Conservation (phyloP, 495 filamentous ascomycete species). For the Penicillium silybi region DNA sequence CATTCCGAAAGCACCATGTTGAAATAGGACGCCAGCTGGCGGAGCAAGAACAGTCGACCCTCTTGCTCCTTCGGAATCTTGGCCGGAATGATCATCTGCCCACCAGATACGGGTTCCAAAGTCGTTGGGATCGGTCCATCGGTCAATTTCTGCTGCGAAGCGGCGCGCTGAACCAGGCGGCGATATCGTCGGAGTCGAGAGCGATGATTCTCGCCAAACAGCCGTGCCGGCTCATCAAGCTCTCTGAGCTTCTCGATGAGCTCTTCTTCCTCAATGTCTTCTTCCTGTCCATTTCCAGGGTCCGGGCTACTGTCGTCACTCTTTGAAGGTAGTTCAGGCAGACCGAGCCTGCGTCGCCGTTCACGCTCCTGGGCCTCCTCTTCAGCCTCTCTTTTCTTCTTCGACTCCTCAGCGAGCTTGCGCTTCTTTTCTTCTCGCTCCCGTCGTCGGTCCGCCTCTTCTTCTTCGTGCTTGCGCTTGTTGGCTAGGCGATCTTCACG, state of each 20-base stretch:
- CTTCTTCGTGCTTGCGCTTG: slow-evolving; percentile 90
- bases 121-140: slow-evolving; percentile 66
- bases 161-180: slow-evolving; percentile 45
- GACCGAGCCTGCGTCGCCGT: slow-evolving; percentile 55
- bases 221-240: slow-evolving; percentile 63
- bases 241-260: slow-evolving; percentile 62
- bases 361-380: slow-evolving; percentile 55
- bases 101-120: slow-evolving; percentile 70
- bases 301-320: slow-evolving; percentile 34
- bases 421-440: slow-evolving; percentile 75
- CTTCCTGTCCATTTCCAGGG: slow-evolving; percentile 42
- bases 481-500: slow-evolving; percentile 61
- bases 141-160: slow-evolving; percentile 51
- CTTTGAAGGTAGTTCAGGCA: slow-evolving; percentile 64
- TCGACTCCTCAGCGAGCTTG: slow-evolving; percentile 75
- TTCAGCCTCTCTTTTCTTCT: slow-evolving; percentile 62
- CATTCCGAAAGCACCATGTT: slow-evolving; percentile 88
- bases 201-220: slow-evolving; percentile 84
- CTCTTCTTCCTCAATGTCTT: slow-evolving; percentile 70
- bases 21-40: slow-evolving; percentile 90
- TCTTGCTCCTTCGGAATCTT: slow-evolving; percentile 55
- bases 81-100: slow-evolving; percentile 76
- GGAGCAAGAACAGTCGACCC: slow-evolving; percentile 63
- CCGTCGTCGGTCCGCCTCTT: slow-evolving; percentile 63
- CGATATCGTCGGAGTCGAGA: slow-evolving; percentile 66